These are phyloP conservation scores for Globisporangium recalcitrans DNA, from an alignment of 352 stramenopile species.

Conservation along the genomic window DNA sequence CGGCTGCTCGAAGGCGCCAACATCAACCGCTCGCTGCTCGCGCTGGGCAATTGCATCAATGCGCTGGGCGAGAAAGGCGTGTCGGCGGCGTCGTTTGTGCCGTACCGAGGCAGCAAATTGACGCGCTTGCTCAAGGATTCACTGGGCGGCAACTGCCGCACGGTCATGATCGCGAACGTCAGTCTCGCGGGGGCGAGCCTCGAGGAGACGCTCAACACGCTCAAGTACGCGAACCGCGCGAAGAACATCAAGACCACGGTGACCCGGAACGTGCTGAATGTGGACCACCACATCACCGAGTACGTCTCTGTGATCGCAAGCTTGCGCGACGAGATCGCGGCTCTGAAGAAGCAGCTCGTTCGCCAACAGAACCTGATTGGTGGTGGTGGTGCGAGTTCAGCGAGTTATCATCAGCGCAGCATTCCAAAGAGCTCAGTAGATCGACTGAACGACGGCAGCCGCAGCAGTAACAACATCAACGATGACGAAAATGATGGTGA, in stretches of 20 bases:
- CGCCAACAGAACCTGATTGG: constrained; percentile 22
- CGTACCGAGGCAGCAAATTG: constrained; percentile 88
- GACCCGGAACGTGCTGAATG: constrained; percentile 78
- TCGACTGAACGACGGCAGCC: background rate
- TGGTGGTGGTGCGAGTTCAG: background rate
- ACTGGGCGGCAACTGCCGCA: constrained; percentile 90
- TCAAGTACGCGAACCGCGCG: constrained; percentile 91
- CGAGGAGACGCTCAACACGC: constrained; percentile 91
- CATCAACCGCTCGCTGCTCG: constrained; percentile 90
- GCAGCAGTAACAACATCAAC: constrained; percentile 22
- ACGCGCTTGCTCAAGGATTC: constrained; percentile 88
- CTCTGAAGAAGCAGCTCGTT: constrained; percentile 62
- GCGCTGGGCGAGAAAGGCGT: constrained; percentile 78
- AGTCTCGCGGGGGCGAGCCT: constrained; percentile 72
- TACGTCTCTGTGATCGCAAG: constrained; percentile 84
- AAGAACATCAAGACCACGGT: constrained; percentile 94
- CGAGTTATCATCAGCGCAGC: background rate
- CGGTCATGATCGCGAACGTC: constrained; percentile 93
- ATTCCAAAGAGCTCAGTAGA: background rate
- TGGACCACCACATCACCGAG: constrained; percentile 84
- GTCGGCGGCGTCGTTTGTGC: constrained; percentile 56
- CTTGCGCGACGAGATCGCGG: constrained; percentile 82
- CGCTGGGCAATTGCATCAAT: constrained; percentile 93
- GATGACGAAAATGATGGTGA: background rate
- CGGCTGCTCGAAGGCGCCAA: constrained; percentile 88